Evolutionary conservation across 2,329 filamentous ascomycete genomes (phyloP), one percentile per base, ranked within the genome.

Genomic region (Paraconiothyrium sp.): DNA sequence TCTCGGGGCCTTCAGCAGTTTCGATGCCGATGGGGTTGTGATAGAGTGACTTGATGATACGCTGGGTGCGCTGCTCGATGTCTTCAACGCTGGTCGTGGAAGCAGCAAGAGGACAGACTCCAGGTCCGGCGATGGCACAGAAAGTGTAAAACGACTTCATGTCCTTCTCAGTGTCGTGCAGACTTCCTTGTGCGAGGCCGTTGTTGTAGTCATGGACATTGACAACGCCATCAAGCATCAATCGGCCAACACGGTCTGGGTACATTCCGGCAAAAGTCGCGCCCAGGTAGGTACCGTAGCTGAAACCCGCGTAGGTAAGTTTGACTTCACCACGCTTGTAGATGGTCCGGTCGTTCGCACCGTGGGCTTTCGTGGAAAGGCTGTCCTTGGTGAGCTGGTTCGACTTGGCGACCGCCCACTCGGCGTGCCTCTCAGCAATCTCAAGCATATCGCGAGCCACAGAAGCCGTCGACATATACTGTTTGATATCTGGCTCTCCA

Each of bases 401-500:
- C 20, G 54, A 30, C 34, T 68, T 44, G 4, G 69, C 54, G 10
- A 64, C 67, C 7, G 67, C 71, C 61, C 70, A 81, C 30, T 79
- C 74, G 8, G 76, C 80, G 46, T 82, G 76, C 35, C 67, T 75
- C 62, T 85, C 83, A 11, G 81, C 74, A 39, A 85, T 78, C 44
- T 81, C 78, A 8, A 85, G 70, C 81, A 85, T 84, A 62, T 86
- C 83, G 43, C 79, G 72, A 1, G 81, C 83, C 2, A 83, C 81
- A 27, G 78, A 80, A 1, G 82, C 80, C 0, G 84, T 85, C 16
- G 79, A 80, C 49, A 83, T 73, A 67, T 81, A 82, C 51, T 77
- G 72, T 61, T 78, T 79, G 64, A 82, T 80, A 43, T 82, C 68
- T 2, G 71, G 66, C 3, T 67, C 78, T 39, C 72, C 65, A 43